Percentiles rank a stretch among this genome's conserved stretches.
Conservation (phyloP, 176 grass and related monocot species). For the Stipa capillata region DNA sequence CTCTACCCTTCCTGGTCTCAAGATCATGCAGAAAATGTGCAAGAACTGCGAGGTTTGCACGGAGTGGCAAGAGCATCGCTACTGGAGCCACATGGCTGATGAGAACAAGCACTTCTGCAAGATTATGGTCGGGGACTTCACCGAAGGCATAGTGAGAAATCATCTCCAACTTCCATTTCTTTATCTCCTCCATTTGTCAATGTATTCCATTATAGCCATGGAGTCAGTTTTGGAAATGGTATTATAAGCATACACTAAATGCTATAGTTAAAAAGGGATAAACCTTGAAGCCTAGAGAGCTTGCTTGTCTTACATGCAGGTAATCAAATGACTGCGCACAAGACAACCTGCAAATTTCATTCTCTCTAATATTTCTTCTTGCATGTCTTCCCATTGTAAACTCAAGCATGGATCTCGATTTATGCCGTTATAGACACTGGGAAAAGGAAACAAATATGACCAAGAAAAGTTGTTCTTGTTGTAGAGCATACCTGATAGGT, state of each 20-base stretch:
- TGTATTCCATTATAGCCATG: neutral
- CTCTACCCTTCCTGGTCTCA: neutral
- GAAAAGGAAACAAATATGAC: neutral
- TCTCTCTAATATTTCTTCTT: neutral
- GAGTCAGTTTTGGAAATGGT: neutral
- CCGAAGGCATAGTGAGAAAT: constrained; percentile 22
- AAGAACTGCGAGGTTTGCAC: neutral
- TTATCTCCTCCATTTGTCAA: neutral
- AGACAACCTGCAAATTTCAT: neutral
- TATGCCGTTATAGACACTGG: neutral
- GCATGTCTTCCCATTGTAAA: neutral
- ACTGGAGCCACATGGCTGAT: constrained; percentile 44
- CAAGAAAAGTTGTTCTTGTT: neutral
- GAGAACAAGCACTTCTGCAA: constrained; percentile 42
- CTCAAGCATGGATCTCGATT: neutral
- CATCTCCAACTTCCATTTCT: neutral
- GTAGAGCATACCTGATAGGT: constrained; percentile 26
- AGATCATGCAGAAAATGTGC: neutral
- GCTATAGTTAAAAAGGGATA: neutral
- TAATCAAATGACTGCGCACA: neutral
- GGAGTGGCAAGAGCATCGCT: constrained; percentile 38
- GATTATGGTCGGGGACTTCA: constrained; percentile 26
- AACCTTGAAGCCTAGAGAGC: neutral
- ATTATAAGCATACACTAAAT: too few relatives aligned
- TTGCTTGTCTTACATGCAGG: neutral